Conservation (phyloP, 441 rosid species). For the Erodium moschatum region DNA sequence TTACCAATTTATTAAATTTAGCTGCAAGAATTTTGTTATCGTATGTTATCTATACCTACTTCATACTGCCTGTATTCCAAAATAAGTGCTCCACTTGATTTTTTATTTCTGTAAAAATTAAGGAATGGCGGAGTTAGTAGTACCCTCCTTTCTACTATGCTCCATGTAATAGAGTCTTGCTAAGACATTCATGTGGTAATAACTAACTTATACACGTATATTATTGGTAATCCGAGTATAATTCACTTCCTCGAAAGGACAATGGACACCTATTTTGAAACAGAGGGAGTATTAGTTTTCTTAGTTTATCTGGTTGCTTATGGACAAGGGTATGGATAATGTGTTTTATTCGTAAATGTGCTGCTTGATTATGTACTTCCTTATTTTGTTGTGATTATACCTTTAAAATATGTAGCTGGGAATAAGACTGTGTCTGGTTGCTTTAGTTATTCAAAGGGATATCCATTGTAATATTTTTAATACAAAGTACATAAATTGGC, state of each 20-base stretch:
- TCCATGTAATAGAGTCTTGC: neutral
- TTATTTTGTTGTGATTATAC: neutral
- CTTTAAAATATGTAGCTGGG: neutral
- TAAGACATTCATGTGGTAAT: too few relatives aligned
- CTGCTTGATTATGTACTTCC: neutral
- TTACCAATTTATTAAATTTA: neutral
- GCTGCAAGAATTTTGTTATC: conserved; percentile 4
- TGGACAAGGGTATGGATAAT: neutral
- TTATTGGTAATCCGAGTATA: neutral
- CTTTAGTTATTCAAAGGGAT: neutral
- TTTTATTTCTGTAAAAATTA: neutral
- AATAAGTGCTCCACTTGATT: neutral
- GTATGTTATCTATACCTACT: neutral
- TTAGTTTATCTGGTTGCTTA: neutral
- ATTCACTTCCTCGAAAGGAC: neutral
- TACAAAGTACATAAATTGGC: neutral
- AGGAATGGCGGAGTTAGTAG: neutral
- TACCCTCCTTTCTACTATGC: neutral
- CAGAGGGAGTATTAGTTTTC: neutral
- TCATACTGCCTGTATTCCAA: neutral
- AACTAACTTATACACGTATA: neutral
- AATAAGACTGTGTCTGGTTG: neutral
- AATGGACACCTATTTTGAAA: neutral
- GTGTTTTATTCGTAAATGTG: neutral
- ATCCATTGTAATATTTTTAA: neutral